phyloP scores from a whole-genome alignment of 1,139 yeast species.

The Taphrina wiesneri region DNA sequence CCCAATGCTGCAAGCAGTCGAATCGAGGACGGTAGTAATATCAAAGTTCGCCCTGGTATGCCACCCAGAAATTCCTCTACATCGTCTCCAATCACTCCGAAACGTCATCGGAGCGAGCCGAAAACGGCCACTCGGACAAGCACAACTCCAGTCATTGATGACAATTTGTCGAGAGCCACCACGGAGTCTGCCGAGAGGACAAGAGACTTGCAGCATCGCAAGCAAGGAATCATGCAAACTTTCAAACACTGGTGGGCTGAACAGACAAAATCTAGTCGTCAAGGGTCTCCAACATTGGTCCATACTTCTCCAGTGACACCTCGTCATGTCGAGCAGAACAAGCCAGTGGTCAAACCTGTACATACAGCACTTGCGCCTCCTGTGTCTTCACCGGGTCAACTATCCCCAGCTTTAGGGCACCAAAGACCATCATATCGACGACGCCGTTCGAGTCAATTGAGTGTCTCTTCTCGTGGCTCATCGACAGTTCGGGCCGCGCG shows the following conservation, averaged over 20 bases:
- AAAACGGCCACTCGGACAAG: not conserved
- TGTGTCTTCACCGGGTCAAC: not conserved
- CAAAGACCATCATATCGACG: slow-evolving; percentile 7
- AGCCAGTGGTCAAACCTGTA: not conserved
- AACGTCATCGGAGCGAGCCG: not conserved
- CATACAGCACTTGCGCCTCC: not conserved
- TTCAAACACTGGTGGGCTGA: slow-evolving; percentile 27
- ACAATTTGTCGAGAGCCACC: not conserved
- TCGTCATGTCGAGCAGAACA: not conserved
- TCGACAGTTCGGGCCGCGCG: not conserved
- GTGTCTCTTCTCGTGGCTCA: slow-evolving; percentile 1
- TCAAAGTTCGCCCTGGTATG: not conserved
- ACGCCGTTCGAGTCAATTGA: slow-evolving; percentile 16
- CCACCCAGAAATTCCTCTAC: not conserved
- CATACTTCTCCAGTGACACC: not conserved
- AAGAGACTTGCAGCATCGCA: slow-evolving; percentile 14
- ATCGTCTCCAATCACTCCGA: not conserved
- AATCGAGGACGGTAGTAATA: not conserved
- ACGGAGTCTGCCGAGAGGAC: slow-evolving; percentile 5
- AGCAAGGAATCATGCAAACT: slow-evolving; percentile 19
- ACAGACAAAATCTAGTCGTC: slow-evolving; percentile 6
- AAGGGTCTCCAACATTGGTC: not conserved
- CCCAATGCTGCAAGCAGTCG: not conserved
- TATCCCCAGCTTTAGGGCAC: not conserved
- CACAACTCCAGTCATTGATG: not conserved